These are phyloP conservation scores for Fusarium sublunatum DNA, from an alignment of 2,329 filamentous ascomycete genomes.

Conservation along the genomic window DNA sequence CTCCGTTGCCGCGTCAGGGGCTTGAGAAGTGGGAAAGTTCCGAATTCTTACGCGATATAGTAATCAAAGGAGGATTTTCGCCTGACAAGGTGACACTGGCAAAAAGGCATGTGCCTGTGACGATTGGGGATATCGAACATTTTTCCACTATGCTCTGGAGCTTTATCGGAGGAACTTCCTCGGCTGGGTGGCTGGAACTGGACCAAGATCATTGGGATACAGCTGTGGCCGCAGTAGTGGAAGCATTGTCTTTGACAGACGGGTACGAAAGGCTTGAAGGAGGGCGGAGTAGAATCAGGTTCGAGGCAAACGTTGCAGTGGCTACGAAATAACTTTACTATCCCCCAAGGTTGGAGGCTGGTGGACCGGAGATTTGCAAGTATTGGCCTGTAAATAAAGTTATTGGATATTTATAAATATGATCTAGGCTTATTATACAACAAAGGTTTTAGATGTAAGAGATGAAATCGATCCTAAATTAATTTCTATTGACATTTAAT, in stretches of 20 bases:
- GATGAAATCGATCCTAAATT: too few relatives aligned
- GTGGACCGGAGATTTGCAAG: too few relatives aligned
- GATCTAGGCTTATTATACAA: too few relatives aligned
- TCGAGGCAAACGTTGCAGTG: conserved; percentile 9
- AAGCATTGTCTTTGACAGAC: background rate
- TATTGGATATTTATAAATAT: too few relatives aligned
- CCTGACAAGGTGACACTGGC: accelerated
- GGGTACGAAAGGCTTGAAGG: background rate
- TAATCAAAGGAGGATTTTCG: background rate
- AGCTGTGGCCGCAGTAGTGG: background rate
- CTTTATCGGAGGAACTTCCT: conserved; percentile 10
- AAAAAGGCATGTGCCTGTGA: background rate
- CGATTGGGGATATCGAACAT: background rate
- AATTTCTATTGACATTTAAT: too few relatives aligned
- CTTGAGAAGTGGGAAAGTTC: conserved; percentile 15
- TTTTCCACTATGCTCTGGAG: conserved; percentile 21
- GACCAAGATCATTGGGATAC: conserved; percentile 19
- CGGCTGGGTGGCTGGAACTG: conserved; percentile 13
- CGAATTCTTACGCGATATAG: accelerated
- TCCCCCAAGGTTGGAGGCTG: too few relatives aligned
- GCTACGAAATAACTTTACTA: conserved; percentile 1
- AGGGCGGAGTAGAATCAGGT: conserved; percentile 7
- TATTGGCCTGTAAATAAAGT: background rate
- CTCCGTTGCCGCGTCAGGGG: background rate
- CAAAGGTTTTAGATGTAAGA: too few relatives aligned